These are phyloP conservation scores for Endogone sp. DNA, from an alignment of 192 early-diverging fungal genomes.

Conservation along the genomic window DNA sequence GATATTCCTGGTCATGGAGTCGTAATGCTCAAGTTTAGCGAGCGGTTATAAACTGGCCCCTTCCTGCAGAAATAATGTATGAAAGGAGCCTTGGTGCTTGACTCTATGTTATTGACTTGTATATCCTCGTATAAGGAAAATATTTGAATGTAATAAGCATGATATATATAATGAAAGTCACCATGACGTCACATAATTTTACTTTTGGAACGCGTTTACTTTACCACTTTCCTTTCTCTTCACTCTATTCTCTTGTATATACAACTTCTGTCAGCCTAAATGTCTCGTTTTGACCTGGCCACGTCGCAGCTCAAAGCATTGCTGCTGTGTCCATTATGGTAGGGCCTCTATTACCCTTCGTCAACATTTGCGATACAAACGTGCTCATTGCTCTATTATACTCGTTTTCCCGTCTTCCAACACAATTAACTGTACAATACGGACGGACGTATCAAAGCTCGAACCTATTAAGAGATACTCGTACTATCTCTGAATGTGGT, in stretches of 20 bases:
- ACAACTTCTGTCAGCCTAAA: too few species aligned
- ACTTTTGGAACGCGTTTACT: too few species aligned
- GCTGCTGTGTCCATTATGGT: constrained; percentile 31
- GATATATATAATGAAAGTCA: too few species aligned
- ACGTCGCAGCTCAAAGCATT: constrained; percentile 13
- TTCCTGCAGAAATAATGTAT: too few species aligned
- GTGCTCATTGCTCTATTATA: too few species aligned
- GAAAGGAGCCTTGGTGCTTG: too few species aligned
- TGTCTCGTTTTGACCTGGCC: constrained; percentile 26
- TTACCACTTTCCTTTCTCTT: neutral
- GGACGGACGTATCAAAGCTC: neutral
- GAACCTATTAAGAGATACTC: constrained; percentile 19
- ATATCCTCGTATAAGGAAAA: too few species aligned
- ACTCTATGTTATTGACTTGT: too few species aligned
- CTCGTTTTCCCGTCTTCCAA: too few species aligned
- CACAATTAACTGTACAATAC: neutral
- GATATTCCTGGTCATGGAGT: neutral
- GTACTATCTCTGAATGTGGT: constrained; percentile 31
- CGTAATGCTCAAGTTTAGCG: neutral
- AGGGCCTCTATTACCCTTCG: neutral
- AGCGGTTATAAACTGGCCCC: neutral
- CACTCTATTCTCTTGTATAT: too few species aligned
- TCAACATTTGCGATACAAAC: neutral
- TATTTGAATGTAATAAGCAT: too few species aligned
- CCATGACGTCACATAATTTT: neutral